Evolutionary conservation across 2,329 filamentous ascomycete species (phyloP), one percentile per base, ranked within the genome.

Genomic region (Bipolaris victoriae): DNA sequence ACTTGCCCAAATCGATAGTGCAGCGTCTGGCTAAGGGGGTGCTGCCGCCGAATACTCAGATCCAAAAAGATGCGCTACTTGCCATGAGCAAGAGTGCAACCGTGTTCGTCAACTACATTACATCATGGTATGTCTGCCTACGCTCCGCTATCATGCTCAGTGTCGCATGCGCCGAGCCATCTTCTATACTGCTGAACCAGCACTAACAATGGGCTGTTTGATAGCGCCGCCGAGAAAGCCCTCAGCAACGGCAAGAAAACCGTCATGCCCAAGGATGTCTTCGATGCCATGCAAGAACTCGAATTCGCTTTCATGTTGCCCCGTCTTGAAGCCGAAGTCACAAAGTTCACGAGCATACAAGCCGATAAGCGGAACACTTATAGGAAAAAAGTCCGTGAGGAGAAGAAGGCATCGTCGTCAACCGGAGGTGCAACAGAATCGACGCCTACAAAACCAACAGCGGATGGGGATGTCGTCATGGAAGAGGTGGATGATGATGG

Each of bases 31-130:
- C 90, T 39, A 94, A 94, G 78, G 89, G 90, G 39, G 90, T 91
- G 5, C 80, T 95, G 5, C 90, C 91, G 0, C 83, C 90, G 5
- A 92, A 92, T 72, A 93, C 90, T 5, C 89, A 92, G 76, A 90
- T 94, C 47, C 90, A 94, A 74, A 90, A 88, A 70, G 92, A 92
- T 78, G 91, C 91, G 40, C 85, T 93, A 52, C 78, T 91, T 49
- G 91, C 90, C 9, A 84, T 95, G 79, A 89, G 86, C 64, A 93
- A 93, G 78, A 90, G 89, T 76, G 89, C 91, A 7, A 93, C 90
- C 1, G 88, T 95, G 0, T 95, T 95, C 70, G 89, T 95, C 66
- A 94, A 86, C 77, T 91, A 93, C 74, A 80, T 95, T 31, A 88
- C 90, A 43, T 84, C 86, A 60, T 85, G 88, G 90, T 94, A 83